These are phyloP conservation scores for Ustilago lituana DNA, from an alignment of 1,284 basidiomycete species.

Conservation along the genomic window DNA sequence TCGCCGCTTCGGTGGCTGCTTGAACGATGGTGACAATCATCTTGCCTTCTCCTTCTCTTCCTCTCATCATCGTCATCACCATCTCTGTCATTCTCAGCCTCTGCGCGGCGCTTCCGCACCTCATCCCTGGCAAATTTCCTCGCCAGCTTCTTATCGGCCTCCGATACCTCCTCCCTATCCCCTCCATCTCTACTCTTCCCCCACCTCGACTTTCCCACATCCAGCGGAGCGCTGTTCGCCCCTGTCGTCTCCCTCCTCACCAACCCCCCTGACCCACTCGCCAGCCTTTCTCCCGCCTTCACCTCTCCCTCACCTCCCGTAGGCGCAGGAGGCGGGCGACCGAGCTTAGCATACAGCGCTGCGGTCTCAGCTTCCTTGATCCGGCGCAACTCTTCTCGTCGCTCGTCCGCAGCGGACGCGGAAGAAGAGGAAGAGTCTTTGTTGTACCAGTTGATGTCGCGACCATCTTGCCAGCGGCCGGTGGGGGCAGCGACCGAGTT, in stretches of 20 bases:
- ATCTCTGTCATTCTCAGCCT: slow-evolving; percentile 41
- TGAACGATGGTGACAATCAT: slow-evolving; percentile 3
- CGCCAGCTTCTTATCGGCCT: slow-evolving; percentile 51
- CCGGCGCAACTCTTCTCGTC: slow-evolving; percentile 52
- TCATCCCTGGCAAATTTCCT: slow-evolving; percentile 47
- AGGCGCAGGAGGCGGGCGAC: slow-evolving; percentile 22
- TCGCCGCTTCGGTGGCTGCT: slow-evolving; percentile 10
- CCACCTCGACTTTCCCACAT: slow-evolving; percentile 21
- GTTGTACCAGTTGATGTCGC: slow-evolving; percentile 67
- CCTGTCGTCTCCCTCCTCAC: slow-evolving; percentile 38
- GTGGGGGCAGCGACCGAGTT: slow-evolving; percentile 64
- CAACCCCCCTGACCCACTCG: slow-evolving; percentile 16
- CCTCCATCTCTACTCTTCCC: slow-evolving; percentile 11
- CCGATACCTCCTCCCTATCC: slow-evolving; percentile 15
- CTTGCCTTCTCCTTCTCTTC: slow-evolving; percentile 15
- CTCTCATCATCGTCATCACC: slow-evolving; percentile 12
- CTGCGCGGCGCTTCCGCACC: slow-evolving; percentile 28
- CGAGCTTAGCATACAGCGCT: slow-evolving; percentile 54
- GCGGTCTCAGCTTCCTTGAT: slow-evolving; percentile 62
- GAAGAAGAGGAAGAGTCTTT: slow-evolving; percentile 34
- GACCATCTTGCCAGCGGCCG: slow-evolving; percentile 64
- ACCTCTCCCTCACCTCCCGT: not conserved
- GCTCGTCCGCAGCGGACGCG: slow-evolving; percentile 28
- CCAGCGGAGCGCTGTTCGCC: slow-evolving; percentile 40
- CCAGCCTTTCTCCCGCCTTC: slow-evolving; percentile 35